These are phyloP conservation scores for Cercospora zeina DNA, from an alignment of 2,329 filamentous ascomycete genomes.

Conservation along the genomic window DNA sequence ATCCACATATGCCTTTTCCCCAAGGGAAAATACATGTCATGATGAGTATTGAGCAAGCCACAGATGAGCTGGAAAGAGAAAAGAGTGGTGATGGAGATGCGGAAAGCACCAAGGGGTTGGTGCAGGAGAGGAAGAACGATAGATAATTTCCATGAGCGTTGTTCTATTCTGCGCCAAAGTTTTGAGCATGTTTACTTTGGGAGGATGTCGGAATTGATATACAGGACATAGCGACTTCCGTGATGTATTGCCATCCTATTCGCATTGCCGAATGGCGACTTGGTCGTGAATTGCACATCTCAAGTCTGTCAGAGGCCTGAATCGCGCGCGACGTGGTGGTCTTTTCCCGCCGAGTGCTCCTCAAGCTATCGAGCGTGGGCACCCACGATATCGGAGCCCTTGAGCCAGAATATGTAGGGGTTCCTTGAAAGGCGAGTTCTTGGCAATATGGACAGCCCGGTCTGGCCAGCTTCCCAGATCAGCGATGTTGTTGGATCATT, in stretches of 20 bases:
- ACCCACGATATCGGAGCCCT: neutral
- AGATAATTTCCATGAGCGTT: neutral
- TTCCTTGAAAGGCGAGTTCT: neutral
- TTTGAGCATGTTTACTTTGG: neutral
- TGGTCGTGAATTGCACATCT: neutral
- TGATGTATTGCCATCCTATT: neutral
- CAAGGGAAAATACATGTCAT: constrained; percentile 25
- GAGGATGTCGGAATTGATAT: neutral
- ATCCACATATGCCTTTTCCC: constrained; percentile 8
- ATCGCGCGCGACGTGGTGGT: neutral
- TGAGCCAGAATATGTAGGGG: neutral
- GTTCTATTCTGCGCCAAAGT: neutral
- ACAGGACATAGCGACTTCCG: neutral
- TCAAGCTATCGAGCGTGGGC: neutral
- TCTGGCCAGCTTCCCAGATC: neutral
- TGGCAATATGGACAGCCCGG: neutral
- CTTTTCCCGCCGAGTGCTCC: neutral
- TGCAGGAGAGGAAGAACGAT: constrained; percentile 6
- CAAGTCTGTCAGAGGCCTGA: neutral
- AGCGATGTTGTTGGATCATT: constrained; percentile 4
- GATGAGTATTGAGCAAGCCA: constrained; percentile 27
- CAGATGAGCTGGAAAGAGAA: constrained; percentile 10
- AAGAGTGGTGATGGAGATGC: constrained; percentile 10
- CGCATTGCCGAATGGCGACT: neutral
- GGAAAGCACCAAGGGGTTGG: constrained; percentile 21